phyloP scores from a whole-genome alignment of 2,329 filamentous ascomycete species.

The Seiridium cupressi region DNA sequence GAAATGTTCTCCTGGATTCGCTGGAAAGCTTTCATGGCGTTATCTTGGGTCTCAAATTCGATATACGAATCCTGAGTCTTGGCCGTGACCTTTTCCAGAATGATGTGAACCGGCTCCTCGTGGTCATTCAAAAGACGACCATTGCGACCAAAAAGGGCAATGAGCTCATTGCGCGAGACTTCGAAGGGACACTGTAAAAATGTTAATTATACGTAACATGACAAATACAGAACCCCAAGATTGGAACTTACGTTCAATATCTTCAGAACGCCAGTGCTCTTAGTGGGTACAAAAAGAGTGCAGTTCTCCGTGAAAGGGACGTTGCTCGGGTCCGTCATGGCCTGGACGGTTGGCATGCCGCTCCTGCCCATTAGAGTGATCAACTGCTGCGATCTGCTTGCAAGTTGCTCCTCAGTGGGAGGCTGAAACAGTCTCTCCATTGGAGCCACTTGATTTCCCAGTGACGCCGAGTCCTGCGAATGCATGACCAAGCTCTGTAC shows the following conservation, averaged over 20 bases:
- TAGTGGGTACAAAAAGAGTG: conserved; percentile 15
- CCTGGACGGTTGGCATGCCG: conserved; percentile 27
- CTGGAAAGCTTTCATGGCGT: conserved; percentile 53
- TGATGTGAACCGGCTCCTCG: conserved; percentile 43
- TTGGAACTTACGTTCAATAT: conserved; percentile 46
- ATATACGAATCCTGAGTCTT: conserved; percentile 46
- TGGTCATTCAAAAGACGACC: conserved; percentile 37
- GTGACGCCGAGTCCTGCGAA: too few relatives aligned
- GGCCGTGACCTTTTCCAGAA: conserved; percentile 44
- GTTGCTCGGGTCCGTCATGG: conserved; percentile 34
- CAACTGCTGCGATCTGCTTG: conserved; percentile 12
- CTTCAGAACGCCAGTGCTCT: conserved; percentile 42
- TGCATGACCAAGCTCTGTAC: too few relatives aligned
- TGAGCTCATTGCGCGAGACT: conserved; percentile 36
- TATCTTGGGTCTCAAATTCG: conserved; percentile 42
- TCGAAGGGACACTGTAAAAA: conserved; percentile 39
- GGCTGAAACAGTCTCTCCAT: too few relatives aligned
- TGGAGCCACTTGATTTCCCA: too few relatives aligned
- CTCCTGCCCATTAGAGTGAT: conserved; percentile 29
- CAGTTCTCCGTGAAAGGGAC: conserved; percentile 46
- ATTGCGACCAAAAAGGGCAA: conserved; percentile 43
- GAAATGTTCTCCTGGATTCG: conserved; percentile 33
- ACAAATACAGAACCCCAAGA: neutral
- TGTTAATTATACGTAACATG: neutral
- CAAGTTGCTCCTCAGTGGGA: too few relatives aligned